Evolutionary conservation across 2,329 filamentous ascomycete genomes (phyloP).

Genomic region (Xylariaceae sp.): DNA sequence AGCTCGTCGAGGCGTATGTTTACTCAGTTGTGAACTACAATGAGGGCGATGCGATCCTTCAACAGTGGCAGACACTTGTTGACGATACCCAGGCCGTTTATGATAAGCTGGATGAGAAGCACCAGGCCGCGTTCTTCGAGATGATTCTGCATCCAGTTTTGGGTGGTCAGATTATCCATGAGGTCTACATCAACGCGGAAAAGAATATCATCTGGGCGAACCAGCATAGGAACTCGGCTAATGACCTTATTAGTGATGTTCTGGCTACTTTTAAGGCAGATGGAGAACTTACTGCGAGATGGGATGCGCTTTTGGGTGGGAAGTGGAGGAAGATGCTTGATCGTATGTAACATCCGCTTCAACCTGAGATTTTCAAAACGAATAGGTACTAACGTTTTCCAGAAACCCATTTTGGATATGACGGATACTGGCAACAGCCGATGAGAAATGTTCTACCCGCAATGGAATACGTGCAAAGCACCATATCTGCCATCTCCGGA

Average conservation of each 20-base stretch:
- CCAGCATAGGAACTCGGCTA: conserved; percentile 50
- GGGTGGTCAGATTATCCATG: conserved; percentile 51
- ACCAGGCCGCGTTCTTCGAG: conserved; percentile 58
- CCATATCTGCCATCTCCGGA: conserved; percentile 56
- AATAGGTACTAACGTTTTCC: not conserved
- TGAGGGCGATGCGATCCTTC: conserved; percentile 53
- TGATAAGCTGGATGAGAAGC: conserved; percentile 44
- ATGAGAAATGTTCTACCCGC: conserved; percentile 66
- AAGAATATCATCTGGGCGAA: conserved; percentile 48
- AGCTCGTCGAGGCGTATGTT: conserved; percentile 52
- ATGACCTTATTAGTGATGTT: conserved; percentile 48
- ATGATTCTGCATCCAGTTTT: conserved; percentile 56
- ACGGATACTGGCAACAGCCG: conserved; percentile 64
- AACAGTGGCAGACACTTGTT: conserved; percentile 50
- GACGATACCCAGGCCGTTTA: conserved; percentile 54
- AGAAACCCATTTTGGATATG: conserved; percentile 52
- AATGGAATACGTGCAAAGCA: conserved; percentile 55
- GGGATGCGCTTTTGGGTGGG: conserved; percentile 54
- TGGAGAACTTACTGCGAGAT: conserved; percentile 50
- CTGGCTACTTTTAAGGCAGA: conserved; percentile 54
- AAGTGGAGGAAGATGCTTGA: conserved; percentile 63
- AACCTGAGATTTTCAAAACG: not conserved
- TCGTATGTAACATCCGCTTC: conserved; percentile 35
- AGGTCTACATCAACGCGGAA: conserved; percentile 46
- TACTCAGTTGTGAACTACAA: conserved; percentile 59